Evolutionary conservation across 78 protist species (phyloP), one percentile per base, ranked within the genome.

Genomic region (Dictyostelium capitatum): DNA sequence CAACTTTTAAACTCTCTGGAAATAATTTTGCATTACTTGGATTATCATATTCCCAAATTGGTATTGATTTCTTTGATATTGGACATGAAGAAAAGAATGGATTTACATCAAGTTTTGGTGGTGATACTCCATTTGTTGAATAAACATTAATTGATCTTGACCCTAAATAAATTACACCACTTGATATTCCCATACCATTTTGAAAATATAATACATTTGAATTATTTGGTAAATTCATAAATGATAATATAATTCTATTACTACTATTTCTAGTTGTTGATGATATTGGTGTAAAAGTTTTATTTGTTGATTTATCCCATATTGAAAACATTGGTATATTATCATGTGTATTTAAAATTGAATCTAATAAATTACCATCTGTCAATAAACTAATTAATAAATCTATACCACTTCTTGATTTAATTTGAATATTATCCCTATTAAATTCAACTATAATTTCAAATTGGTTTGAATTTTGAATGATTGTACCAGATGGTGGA

Each of bases 1-100:
- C 75, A 2, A 32, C 75, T 17, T 67, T 67, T 15, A 67, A 32
- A 28, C 47, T 73, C 5, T 15, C 20, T 10, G 79, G 54, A 47
- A 10, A 73, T 17, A 73, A n/a, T 32, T 73, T n/a, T n/a, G 56
- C 3, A 73, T 30, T 73, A 73, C 79, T 73, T 46, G 79, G 79
- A n/a, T 73, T 37, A 19, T 73, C 23, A 73, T n/a, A 46, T 19
- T 47, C 15, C 50, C 56, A 73, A 20, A 6, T 23, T 37, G 28
- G 17, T 2, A 43, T 57, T 15, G 8, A 0, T 15, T 48, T 46
- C 15, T 73, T 73, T 19, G 56, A 46, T 2, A 46, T 73, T 37
- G 79, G 79, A n/a, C 79, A 73, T 43, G 30, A 20, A 9, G 32
- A 20, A 30, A 73, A 46, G 5, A 47, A 73, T 73, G 79, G 54